Evolutionary conservation across 139 green algal species (phyloP), one percentile per base, ranked within the genome.

Genomic region (Chlorella sorokiniana): DNA sequence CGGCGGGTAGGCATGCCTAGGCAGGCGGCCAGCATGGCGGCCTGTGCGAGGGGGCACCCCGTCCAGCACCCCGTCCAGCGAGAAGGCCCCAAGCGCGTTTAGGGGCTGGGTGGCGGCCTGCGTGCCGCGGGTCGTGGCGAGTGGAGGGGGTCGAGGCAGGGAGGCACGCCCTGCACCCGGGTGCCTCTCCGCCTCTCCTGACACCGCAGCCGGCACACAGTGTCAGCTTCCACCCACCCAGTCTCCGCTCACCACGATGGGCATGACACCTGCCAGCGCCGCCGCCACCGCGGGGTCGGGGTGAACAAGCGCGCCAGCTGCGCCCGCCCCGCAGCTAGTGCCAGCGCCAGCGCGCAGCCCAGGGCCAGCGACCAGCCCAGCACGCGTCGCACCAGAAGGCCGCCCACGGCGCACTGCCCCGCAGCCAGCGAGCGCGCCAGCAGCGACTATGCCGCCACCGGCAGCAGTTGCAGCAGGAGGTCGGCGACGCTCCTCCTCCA

Each of bases 401-500:
- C 45, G 1, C 48, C 65, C 3, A 62, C 69, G 3, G 63, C 38
- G 29, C 37, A 7, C 5, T 89, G 72, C 51, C 83, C 78, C 22
- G 86, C 75, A 0, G 89, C 88, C 33, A 94, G 29, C 27, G 82
- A 84, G 10, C 83, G 81, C 1, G 90, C 93, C 76, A 96, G 68
- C 48, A 97, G 84, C 10, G 90, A 84, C 86, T 97, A 93, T 2
- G 91, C 91, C 0, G 94, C 93, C 8, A 97, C 91, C 23, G 94
- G 93, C 54, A 97, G 86, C 44, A 86, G 83, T 81, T 97, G 93
- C 7, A 92, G 88, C 54, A 95, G 80, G 71, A 97, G 83, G 40
- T 78, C n/a, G n/a, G n/a, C n/a, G n/a, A n/a, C n/a, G n/a, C n/a
- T n/a, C n/a, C n/a, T n/a, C n/a, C n/a, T n/a, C n/a, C n/a, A n/a